Percentiles rank a stretch among this genome's conserved stretches.
These are phyloP conservation scores for Suhomyces choctaworum DNA, from an alignment of 1,139 yeast species.

Conservation along the genomic window DNA sequence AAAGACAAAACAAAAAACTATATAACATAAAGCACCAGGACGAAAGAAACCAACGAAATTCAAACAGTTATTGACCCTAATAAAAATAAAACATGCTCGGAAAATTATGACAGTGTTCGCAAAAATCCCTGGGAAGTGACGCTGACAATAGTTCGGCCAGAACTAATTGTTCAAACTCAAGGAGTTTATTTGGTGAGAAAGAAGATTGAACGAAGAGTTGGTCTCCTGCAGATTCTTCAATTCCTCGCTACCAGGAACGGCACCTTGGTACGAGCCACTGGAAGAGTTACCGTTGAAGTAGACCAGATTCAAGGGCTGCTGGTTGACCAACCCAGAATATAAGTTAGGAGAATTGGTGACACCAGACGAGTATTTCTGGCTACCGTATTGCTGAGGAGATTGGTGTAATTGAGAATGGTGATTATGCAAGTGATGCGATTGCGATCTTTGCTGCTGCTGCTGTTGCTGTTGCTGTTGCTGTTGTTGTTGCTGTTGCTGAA, in stretches of 20 bases:
- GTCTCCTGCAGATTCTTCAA: slow-evolving; percentile 10
- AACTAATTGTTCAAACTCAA: slow-evolving; percentile 31
- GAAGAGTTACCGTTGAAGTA: slow-evolving; percentile 13
- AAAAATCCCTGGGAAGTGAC: too few relatives aligned
- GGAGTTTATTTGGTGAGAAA: slow-evolving; percentile 35
- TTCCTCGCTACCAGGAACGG: slow-evolving; percentile 6
- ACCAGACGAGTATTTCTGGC: slow-evolving; percentile 23
- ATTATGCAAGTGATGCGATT: slow-evolving; percentile 15
- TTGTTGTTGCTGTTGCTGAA: slow-evolving; percentile 22
- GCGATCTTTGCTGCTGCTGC: slow-evolving; percentile 14
- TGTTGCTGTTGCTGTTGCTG: slow-evolving; percentile 12
- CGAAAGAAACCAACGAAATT: slow-evolving; percentile 4
- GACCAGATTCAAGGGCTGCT: slow-evolving; percentile 11
- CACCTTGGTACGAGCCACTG: slow-evolving; percentile 16
- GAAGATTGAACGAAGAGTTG: slow-evolving; percentile 21
- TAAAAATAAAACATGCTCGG: slow-evolving; percentile 6
- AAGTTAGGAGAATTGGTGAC: slow-evolving; percentile 28
- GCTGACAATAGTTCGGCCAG: background rate
- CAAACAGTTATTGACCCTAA: slow-evolving; percentile 2
- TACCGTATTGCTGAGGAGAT: slow-evolving; percentile 12
- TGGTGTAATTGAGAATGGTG: slow-evolving; percentile 18
- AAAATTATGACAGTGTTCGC: too few relatives aligned
- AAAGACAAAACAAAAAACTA: too few relatives aligned
- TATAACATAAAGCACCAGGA: slow-evolving; percentile 5
- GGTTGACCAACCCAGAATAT: slow-evolving; percentile 23